Evolutionary conservation across 2,329 filamentous ascomycete species (phyloP).

Genomic region (Hawksworthiomyces lignivorus): DNA sequence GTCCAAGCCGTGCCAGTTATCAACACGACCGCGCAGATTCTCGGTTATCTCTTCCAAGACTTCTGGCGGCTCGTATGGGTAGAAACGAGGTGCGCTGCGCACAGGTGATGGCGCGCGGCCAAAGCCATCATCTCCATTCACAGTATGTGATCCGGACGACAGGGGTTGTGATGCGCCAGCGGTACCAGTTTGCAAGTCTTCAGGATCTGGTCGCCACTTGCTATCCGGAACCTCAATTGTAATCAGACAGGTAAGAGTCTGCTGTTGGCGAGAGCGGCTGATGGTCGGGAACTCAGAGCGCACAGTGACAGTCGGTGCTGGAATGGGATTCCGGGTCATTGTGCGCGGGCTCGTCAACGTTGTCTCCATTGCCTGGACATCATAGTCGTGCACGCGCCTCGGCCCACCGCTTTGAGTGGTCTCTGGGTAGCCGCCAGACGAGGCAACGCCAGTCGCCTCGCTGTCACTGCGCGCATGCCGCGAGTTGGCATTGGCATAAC

Average conservation of each 20-base stretch:
- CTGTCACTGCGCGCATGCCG: conserved; percentile 72
- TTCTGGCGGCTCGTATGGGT: conserved; percentile 68
- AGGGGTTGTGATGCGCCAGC: conserved; percentile 30
- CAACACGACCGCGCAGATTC: conserved; percentile 75
- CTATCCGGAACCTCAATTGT: conserved; percentile 90
- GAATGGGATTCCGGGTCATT: conserved; percentile 76
- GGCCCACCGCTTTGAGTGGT: conserved; percentile 60
- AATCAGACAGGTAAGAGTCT: conserved; percentile 86
- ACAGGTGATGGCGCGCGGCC: conserved; percentile 53
- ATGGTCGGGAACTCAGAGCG: conserved; percentile 96
- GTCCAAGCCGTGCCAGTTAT: conserved; percentile 97
- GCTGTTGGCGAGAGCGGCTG: conserved; percentile 84
- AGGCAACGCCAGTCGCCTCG: conserved; percentile 63
- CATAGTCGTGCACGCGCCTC: conserved; percentile 80
- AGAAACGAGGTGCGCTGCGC: conserved; percentile 50
- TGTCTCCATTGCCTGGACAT: conserved; percentile 92
- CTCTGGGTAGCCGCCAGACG: conserved; percentile 73
- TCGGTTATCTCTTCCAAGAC: conserved; percentile 80
- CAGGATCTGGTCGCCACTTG: conserved; percentile 80
- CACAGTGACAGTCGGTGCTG: conserved; percentile 83
- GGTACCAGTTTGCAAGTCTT: conserved; percentile 59
- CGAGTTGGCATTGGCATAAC: conserved; percentile 31
- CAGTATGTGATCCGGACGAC: conserved; percentile 16
- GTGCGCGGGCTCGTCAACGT: conserved; percentile 66
- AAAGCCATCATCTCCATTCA: conserved; percentile 45